Base-by-base conservation (phyloP, 202 grass and related monocot genomes). In the Dendrocalamus latiflorus region DNA sequence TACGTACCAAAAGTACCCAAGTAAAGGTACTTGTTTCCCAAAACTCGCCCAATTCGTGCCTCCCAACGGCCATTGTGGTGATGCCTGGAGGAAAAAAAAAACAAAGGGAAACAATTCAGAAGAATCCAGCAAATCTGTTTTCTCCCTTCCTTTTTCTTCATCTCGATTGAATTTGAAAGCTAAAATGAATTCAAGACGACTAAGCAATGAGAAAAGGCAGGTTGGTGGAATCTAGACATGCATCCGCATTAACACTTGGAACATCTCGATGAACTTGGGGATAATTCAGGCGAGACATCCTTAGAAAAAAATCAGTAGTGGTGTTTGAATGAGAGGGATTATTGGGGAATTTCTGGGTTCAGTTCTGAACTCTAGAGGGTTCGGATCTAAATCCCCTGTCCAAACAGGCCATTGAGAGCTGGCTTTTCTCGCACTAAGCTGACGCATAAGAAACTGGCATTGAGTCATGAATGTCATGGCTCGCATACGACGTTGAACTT, bases 21-120 rank as follows among this genome's bases (percentile, higher is more conserved):
- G 43, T 97, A 97, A 50, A 97, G 91, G 76, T 97, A 97, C 55
- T 97, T 97, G 83, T 94, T 94, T 36, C 94, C 91, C 45, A 92
- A 72, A 43, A 97, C 94, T 59, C 90, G 84, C 50, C 94, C 94
- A 50, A 97, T 94, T 24, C 94, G 87, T 1, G 94, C 94, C 69
- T 97, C 94, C 94, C 94, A 97, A 41, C 94, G 83, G 10, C 96
- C 96, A 42, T 98, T 95, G 65, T 95, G 91, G 80, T 98, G 96
- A 59, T 98, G 96, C 85, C 96, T 98, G 66, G 15, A 87, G 17
- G 42, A 34, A 34, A 34, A 34, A 34, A 1, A 56, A 12, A 38
- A 63, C 36, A 45, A 14, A 4, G 12, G 37, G 1, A n/a, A n/a
- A 62, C n/a, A 75, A 3, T 47, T 70, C 6, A 63, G 5, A 61